Evolutionary conservation across 106 monocot genomes (phyloP), one percentile per base, ranked within the genome.

Genomic region (Iris macrosiphon): DNA sequence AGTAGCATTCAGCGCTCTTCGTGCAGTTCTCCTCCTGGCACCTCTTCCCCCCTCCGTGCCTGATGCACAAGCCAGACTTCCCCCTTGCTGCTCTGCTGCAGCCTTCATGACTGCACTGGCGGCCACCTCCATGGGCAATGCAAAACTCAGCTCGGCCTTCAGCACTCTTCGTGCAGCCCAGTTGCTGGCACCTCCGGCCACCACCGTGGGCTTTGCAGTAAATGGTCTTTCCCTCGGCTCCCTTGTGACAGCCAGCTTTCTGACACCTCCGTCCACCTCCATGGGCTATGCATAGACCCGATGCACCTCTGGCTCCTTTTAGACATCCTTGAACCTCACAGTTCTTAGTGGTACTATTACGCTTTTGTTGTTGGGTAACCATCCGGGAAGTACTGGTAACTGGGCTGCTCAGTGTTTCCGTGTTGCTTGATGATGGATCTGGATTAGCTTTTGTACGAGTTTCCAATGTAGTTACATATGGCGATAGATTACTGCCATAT

Each of bases 141-240:
- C 81, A 81, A 18, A 50, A 53, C 24, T 81, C 81, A 1, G 75
- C 76, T 29, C 66, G 62, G 11, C 75, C 81, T 67, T 81, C 81
- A 3, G 81, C 81, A 21, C 75, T 75, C 51, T 75, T 81, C 3
- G 75, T 81, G 58, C 81, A 81, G 16, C 81, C 81, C 4, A 81
- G 71, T 22, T 46, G 32, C 49, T 71, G 38, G 33, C 81, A 81
- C 1, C 81, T 60, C 2, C 71, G 45, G 4, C 81, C 81, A 1
- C 81, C 81, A 11, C 81, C 81, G 52, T 76, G 81, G 4, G 81
- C 81, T 40, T 81, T 81, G 51, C 81, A 76, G 42, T 57, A 81
- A 24, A 75, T 69, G 3, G 81, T 81, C 39, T 35, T 52, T 31
- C 81, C 75, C 52, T 81, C 81, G 4, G 81, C 81, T 28, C 81